Conservation (phyloP, 164 flowering plant genomes). For the Berberis vulgaris region DNA sequence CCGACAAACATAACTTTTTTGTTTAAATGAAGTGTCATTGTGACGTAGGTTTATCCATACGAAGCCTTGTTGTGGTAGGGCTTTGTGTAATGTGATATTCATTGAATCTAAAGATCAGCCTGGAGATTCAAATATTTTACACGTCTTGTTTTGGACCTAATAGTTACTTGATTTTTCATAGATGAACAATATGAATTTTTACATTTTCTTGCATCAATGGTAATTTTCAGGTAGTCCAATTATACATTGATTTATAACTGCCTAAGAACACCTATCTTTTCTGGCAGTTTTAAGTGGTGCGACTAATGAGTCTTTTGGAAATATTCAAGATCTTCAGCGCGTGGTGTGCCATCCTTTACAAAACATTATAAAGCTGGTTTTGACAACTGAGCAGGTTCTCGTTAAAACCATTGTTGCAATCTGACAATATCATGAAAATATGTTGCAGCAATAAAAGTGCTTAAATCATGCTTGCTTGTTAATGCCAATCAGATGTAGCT, state of each 20-base stretch:
- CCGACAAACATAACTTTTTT: no score
- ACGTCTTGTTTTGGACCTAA: no score
- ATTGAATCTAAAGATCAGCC: no score
- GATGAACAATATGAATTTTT: no score
- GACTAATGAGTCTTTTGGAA: conserved; percentile 41
- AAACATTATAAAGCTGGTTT: conserved; percentile 37
- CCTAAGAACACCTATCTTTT: conserved; percentile 9
- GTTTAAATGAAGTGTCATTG: no score
- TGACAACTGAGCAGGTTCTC: conserved; percentile 85
- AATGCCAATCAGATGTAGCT: not conserved
- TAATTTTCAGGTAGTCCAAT: not conserved
- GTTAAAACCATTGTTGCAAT: conserved; percentile 4
- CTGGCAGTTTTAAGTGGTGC: conserved; percentile 36
- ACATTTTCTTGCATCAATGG: no score
- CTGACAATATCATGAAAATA: not conserved
- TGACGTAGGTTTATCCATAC: no score
- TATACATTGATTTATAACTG: conserved; percentile 1
- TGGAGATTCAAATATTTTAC: no score
- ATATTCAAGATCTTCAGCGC: conserved; percentile 27
- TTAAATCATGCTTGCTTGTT: not conserved
- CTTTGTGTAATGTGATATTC: no score
- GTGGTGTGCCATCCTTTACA: conserved; percentile 71
- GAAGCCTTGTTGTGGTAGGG: no score
- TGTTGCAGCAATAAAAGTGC: not conserved
- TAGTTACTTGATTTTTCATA: no score